phyloP scores from a whole-genome alignment of 257 asterid genomes.

The Ilex asprella region DNA sequence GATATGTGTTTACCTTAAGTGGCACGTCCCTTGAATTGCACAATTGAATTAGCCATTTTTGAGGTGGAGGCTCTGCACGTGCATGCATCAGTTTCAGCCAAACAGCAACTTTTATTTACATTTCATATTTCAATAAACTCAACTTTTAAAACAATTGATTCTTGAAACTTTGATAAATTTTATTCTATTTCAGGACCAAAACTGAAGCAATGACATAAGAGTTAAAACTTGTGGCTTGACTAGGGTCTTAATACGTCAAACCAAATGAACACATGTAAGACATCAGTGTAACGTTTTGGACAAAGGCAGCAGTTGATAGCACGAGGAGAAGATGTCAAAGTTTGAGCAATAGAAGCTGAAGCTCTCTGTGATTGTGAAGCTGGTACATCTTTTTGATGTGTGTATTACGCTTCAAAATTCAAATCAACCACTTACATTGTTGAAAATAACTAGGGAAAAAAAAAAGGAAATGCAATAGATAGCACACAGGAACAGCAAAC shows the following conservation, averaged over 20 bases:
- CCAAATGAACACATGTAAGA: neutral
- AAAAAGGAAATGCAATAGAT: neutral
- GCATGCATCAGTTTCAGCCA: too few species aligned
- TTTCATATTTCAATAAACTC: too few species aligned
- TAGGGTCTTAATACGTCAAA: neutral
- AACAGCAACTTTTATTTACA: too few species aligned
- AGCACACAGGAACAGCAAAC: constrained; percentile 10
- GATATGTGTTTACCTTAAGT: too few species aligned
- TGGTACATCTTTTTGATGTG: neutral
- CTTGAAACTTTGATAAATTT: too few species aligned
- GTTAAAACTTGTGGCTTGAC: too few species aligned
- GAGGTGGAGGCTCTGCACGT: too few species aligned
- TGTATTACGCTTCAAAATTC: neutral
- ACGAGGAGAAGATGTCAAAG: neutral
- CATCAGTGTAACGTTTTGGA: neutral
- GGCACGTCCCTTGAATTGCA: too few species aligned
- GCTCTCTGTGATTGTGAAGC: neutral
- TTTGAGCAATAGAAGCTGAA: neutral
- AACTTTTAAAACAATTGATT: too few species aligned
- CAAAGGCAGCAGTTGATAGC: neutral
- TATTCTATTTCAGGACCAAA: too few species aligned
- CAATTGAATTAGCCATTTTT: too few species aligned
- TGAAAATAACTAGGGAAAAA: neutral
- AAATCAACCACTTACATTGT: neutral
- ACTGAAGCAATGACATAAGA: too few species aligned